These are phyloP conservation scores for Carallia pectinifolia DNA, from an alignment of 345 rosid species.

Conservation along the genomic window DNA sequence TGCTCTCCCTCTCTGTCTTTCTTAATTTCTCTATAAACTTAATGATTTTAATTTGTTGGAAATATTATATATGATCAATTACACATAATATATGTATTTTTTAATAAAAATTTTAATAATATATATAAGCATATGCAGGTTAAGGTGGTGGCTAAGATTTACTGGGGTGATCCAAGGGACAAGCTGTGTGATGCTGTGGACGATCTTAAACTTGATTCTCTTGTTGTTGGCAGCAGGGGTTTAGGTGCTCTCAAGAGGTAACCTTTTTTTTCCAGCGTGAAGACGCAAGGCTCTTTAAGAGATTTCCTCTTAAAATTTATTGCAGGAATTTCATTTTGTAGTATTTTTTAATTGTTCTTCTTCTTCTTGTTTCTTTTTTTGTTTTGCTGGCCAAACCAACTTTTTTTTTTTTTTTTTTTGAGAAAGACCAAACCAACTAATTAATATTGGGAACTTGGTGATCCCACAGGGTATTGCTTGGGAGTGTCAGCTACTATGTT, in stretches of 20 bases:
- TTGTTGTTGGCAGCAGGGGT: slow-evolving; percentile 58
- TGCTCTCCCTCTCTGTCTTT: background rate
- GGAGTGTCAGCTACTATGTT: slow-evolving; percentile 76
- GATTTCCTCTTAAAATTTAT: no score
- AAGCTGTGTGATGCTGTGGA: slow-evolving; percentile 48
- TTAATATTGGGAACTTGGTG: no score
- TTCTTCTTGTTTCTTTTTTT: no score
- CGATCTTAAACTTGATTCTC: slow-evolving; percentile 43
- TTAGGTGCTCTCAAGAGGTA: slow-evolving; percentile 53
- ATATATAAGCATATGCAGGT: slow-evolving; percentile 23
- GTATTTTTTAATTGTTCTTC: no score
- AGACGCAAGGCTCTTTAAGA: no score
- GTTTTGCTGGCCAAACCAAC: no score
- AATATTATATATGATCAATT: background rate
- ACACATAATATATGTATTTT: no score
- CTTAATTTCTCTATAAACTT: background rate
- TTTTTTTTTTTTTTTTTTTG: no score
- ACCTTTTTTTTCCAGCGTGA: background rate
- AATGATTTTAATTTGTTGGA: background rate
- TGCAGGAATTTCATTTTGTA: no score
- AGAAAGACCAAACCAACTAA: no score
- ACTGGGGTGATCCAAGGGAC: slow-evolving; percentile 66
- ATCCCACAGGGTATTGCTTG: slow-evolving; percentile 60
- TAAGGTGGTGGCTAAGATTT: slow-evolving; percentile 51
- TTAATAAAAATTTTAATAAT: no score